Evolutionary conservation across 1,284 basidiomycete genomes (phyloP).

Genomic region (Sparassis latifolia): DNA sequence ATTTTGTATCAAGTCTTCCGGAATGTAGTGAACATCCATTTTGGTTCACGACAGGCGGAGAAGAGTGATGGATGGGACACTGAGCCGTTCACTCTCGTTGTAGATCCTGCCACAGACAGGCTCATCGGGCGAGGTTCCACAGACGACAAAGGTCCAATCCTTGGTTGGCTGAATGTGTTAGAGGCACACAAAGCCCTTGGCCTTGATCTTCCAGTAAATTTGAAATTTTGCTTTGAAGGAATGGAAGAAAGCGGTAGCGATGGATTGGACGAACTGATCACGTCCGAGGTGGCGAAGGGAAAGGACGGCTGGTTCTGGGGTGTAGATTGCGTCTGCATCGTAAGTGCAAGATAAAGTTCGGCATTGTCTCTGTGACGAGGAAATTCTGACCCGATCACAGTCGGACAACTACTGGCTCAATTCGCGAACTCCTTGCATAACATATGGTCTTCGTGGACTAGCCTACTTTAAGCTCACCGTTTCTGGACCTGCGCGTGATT

Average conservation of each 20-base stretch:
- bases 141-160: conserved; percentile 90
- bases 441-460: conserved; percentile 82
- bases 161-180: conserved; percentile 94
- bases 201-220: conserved; percentile 86
- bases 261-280: conserved; percentile 88
- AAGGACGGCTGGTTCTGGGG: conserved; percentile 79
- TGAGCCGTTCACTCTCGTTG: conserved; percentile 82
- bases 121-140: conserved; percentile 88
- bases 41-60: conserved; percentile 35
- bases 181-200: conserved; percentile 78
- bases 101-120: conserved; percentile 60
- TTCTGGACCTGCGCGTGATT: conserved; percentile 81
- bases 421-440: conserved; percentile 68
- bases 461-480: conserved; percentile 86
- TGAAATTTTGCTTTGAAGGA: conserved; percentile 94
- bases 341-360: conserved; percentile 30
- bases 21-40: not conserved
- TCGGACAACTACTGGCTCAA: conserved; percentile 89
- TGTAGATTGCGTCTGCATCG: conserved; percentile 94
- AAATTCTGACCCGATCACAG: conserved; percentile 27
- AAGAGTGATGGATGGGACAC: conserved; percentile 89
- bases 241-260: conserved; percentile 98
- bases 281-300: conserved; percentile 65
- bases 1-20: not conserved
- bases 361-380: no score